Evolutionary conservation across 2,329 filamentous ascomycete genomes (phyloP).

Genomic region (Trichoderma koningii): DNA sequence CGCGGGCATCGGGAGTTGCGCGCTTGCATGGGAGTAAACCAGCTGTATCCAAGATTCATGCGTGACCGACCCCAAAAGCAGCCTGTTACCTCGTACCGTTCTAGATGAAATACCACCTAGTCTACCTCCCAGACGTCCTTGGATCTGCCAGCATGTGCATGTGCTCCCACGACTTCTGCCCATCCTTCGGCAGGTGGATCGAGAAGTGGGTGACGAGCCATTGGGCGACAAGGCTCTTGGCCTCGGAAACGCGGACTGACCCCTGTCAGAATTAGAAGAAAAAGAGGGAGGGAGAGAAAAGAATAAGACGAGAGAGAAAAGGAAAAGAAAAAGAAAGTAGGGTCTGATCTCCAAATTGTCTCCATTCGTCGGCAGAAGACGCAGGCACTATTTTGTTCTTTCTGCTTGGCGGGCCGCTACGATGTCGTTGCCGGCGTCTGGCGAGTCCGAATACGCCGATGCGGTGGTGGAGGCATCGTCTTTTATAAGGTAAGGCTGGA

Average conservation of each 20-base stretch:
- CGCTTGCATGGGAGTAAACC: too few relatives aligned
- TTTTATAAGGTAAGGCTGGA: not conserved
- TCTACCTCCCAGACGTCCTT: not conserved
- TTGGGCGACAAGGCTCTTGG: conserved; percentile 5
- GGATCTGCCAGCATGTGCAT: conserved; percentile 26
- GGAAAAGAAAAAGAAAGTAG: not conserved
- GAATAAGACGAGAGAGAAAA: too few relatives aligned
- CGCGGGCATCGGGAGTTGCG: not conserved
- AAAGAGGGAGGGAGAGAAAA: not conserved
- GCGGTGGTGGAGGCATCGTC: not conserved
- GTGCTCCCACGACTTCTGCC: conserved; percentile 14
- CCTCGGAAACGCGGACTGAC: conserved; percentile 25
- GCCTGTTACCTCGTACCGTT: too few relatives aligned
- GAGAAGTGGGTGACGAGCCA: conserved; percentile 10
- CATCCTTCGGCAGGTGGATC: conserved; percentile 23
- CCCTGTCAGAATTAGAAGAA: conserved; percentile 6
- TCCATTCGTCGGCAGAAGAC: conserved; percentile 10
- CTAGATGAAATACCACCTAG: not conserved
- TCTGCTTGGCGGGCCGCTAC: conserved; percentile 17
- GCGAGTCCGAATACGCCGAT: conserved; percentile 27
- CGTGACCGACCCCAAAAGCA: not conserved
- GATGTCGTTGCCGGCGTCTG: not conserved
- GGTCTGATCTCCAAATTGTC: conserved; percentile 17
- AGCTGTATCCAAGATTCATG: not conserved
- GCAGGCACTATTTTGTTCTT: conserved; percentile 6